These are phyloP conservation scores for Prunus mume DNA, from an alignment of 306 rosid species.

Conservation along the genomic window DNA sequence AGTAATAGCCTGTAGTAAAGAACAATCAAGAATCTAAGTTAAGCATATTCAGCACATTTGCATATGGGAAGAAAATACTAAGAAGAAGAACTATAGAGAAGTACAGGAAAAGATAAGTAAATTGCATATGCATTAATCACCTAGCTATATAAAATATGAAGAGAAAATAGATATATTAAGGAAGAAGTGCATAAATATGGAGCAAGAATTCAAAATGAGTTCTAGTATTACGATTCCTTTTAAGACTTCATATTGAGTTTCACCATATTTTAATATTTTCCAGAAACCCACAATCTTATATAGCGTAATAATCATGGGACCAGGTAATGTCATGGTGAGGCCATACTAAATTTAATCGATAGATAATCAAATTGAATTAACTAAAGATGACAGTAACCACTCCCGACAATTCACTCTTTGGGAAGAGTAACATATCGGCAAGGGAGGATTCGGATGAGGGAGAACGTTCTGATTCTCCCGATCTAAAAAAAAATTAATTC, in stretches of 20 bases:
- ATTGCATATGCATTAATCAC: neutral
- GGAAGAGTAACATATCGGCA: neutral
- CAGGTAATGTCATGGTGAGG: neutral
- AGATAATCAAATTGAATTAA: neutral
- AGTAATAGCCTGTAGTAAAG: constrained; percentile 77
- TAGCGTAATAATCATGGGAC: neutral
- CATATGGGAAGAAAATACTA: constrained; percentile 10
- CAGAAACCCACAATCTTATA: neutral
- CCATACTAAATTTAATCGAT: too few relatives aligned
- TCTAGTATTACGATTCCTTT: neutral
- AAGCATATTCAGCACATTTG: constrained; percentile 20
- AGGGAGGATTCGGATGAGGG: neutral
- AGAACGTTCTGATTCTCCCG: neutral
- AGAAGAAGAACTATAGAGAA: neutral
- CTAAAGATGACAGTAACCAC: neutral
- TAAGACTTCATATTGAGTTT: constrained; percentile 2
- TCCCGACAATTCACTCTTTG: neutral
- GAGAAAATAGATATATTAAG: neutral
- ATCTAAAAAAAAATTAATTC: neutral
- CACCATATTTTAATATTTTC: neutral
- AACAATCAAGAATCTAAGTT: constrained; percentile 31
- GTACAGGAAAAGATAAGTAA: neutral
- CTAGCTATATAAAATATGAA: neutral
- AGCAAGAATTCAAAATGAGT: constrained; percentile 4
- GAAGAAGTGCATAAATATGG: neutral